Evolutionary conservation across 2,329 filamentous ascomycete genomes (phyloP).

Genomic region (Aspergillus puulaauensis): DNA sequence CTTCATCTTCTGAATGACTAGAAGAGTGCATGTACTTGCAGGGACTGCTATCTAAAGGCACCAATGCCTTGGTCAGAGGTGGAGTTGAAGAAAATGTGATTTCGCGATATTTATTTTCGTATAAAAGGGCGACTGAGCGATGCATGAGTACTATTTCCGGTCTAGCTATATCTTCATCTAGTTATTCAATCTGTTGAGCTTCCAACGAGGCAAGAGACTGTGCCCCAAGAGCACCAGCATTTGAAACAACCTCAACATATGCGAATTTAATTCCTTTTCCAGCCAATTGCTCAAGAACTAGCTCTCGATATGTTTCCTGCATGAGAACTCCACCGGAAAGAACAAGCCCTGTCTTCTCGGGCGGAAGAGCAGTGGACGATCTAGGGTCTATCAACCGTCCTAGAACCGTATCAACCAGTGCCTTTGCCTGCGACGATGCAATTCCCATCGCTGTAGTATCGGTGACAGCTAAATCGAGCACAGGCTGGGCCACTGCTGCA

Average conservation of each 20-base stretch:
- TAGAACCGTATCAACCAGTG: conserved; percentile 16
- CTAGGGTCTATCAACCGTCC: conserved; percentile 14
- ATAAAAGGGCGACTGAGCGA: no score
- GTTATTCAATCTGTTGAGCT: no score
- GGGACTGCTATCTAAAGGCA: no score
- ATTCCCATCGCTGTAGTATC: conserved; percentile 14
- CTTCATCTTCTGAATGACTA: no score
- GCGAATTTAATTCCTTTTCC: not conserved
- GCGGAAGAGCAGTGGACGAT: conserved; percentile 9
- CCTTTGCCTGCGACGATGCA: conserved; percentile 8
- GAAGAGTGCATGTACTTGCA: no score
- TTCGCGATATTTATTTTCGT: no score
- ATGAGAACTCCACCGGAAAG: conserved; percentile 24
- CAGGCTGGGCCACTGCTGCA: conserved; percentile 16
- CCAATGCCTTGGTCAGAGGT: no score
- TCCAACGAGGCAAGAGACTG: not conserved
- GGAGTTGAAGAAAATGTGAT: no score
- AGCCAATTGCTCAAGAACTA: not conserved
- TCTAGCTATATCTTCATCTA: no score
- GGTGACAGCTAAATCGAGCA: conserved; percentile 7
- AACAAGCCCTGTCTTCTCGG: conserved; percentile 14
- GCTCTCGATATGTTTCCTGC: conserved; percentile 14
- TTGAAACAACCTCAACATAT: not conserved
- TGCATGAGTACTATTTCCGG: no score
- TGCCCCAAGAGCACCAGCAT: not conserved